These are phyloP conservation scores for Nephelium lappaceum DNA, from an alignment of 345 rosid species.

Conservation along the genomic window DNA sequence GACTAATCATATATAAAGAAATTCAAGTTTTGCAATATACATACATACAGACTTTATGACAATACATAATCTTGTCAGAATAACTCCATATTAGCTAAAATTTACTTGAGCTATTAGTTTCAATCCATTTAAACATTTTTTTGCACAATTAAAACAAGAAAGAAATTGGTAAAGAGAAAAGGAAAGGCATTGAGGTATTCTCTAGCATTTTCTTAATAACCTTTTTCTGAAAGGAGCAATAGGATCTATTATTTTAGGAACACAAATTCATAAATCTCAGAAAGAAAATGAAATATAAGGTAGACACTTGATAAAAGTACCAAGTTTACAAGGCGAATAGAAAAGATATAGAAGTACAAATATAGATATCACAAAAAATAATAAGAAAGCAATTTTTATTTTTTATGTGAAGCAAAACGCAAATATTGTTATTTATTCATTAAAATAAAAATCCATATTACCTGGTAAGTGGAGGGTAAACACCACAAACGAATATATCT, in stretches of 20 bases:
- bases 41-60: not conserved
- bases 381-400: not conserved
- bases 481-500: conserved; percentile 51
- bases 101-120: not conserved
- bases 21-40: not conserved
- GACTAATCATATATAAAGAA: not conserved
- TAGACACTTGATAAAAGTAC: not conserved
- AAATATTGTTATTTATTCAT: not conserved
- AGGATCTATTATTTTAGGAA: not conserved
- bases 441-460: conserved; percentile 16
- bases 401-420: not conserved
- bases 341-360: too few species aligned
- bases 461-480: conserved; percentile 56
- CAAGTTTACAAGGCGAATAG: not conserved
- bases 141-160: not conserved
- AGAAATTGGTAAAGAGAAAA: not conserved
- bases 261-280: not conserved
- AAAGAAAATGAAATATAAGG: not conserved
- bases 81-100: not conserved
- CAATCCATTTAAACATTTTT: not conserved
- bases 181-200: not conserved
- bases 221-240: not conserved
- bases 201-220: not conserved
- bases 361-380: not conserved
- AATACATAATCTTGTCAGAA: not conserved